Evolutionary conservation across 768 basidiomycete genomes (phyloP).

Genomic region (Boletus eberwhitei): DNA sequence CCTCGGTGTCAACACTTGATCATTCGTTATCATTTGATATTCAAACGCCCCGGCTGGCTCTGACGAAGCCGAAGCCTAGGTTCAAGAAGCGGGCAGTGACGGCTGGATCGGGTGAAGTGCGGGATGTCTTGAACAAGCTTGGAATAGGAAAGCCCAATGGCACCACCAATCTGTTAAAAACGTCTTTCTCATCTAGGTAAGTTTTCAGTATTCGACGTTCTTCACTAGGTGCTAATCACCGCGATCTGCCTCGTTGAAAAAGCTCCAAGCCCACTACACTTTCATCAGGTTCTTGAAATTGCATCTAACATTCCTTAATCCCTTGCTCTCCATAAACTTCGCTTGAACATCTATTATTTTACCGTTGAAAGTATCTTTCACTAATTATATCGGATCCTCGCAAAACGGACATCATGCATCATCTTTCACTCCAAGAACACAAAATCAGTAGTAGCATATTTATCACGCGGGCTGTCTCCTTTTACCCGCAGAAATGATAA

Average conservation of each 20-base stretch:
- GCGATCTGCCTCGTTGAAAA: neutral
- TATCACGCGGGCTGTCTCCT: slow-evolving; percentile 23
- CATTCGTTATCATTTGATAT: slow-evolving; percentile 52
- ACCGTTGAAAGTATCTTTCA: slow-evolving; percentile 10
- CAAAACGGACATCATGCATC: slow-evolving; percentile 18
- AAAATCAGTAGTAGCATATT: slow-evolving; percentile 13
- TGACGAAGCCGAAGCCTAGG: slow-evolving; percentile 54
- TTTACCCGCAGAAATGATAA: slow-evolving; percentile 44
- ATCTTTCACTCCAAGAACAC: slow-evolving; percentile 9
- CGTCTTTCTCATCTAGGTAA: slow-evolving; percentile 60
- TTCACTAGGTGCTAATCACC: slow-evolving; percentile 2
- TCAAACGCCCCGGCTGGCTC: slow-evolving; percentile 39
- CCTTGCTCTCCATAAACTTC: neutral
- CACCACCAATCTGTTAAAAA: slow-evolving; percentile 60
- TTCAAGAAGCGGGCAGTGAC: slow-evolving; percentile 50
- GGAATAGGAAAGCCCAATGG: slow-evolving; percentile 72
- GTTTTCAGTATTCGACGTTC: slow-evolving; percentile 8
- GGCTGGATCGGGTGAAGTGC: slow-evolving; percentile 64
- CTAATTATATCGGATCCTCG: slow-evolving; percentile 17
- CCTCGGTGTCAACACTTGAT: slow-evolving; percentile 76
- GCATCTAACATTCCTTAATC: slow-evolving; percentile 7
- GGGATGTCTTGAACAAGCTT: slow-evolving; percentile 77
- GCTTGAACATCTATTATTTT: slow-evolving; percentile 10
- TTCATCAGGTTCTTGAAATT: slow-evolving; percentile 15
- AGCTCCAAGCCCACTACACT: slow-evolving; percentile 16